Base-by-base conservation (phyloP, 23 red algal species). In the Gracilaria gracilis region DNA sequence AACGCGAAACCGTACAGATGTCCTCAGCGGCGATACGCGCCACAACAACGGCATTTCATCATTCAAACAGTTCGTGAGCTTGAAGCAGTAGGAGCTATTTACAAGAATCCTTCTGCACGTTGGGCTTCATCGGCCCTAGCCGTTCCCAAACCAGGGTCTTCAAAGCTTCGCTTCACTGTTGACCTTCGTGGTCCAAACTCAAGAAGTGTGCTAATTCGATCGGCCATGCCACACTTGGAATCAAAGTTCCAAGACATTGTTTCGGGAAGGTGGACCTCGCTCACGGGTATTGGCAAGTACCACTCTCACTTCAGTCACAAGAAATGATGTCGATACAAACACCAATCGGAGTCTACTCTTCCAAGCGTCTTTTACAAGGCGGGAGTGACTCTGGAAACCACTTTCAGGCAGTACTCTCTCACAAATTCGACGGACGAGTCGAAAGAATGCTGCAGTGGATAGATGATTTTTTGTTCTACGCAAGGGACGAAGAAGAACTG, bases 121-220 rank as follows among this genome's bases (percentile, higher is more conserved):
- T 85, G 81, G 81, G 81, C 81, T 20, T n/a, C 7, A 17, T n/a
- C 81, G 15, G 23, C 81, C 44, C 81, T 85, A 11, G 55, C 58
- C 4, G 81, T 37, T 21, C 81, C 81, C 3, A 85, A 70, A 42
- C 9, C 57, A 14, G 57, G 57, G 9, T 85, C 81, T n/a, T n/a
- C n/a, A n/a, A n/a, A n/a, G n/a, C n/a, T n/a, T n/a, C n/a, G n/a
- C n/a, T n/a, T n/a, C n/a, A 85, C 58, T 3, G 81, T 71, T 4
- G 61, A 85, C 61, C 48, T 85, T 4, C 81, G 81, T n/a, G 9
- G 55, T 4, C 39, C 50, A 9, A 85, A 70, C 44, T 13, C 32
- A 3, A 12, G 36, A 19, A 85, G 57, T 23, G 48, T 85, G 27
- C 81, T 57, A 4, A 39, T 69, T 17, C 9, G 3, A 27, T 85